phyloP scores from a whole-genome alignment of 768 basidiomycete genomes.

The Lepiota subincarnata region DNA sequence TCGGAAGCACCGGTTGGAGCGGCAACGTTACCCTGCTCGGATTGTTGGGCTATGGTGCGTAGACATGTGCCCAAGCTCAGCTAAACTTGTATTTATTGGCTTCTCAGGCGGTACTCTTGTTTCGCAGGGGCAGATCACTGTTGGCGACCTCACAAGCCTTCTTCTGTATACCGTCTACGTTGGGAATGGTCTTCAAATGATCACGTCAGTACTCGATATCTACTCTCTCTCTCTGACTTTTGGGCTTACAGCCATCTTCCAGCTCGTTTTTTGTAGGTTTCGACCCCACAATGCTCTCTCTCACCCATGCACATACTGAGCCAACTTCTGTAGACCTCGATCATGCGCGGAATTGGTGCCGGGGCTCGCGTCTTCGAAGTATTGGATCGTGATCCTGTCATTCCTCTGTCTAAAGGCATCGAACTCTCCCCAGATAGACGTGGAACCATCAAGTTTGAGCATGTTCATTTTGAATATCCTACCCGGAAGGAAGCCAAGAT shows the following conservation, averaged over 20 bases:
- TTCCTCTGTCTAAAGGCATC: slow-evolving; percentile 61
- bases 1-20: slow-evolving; percentile 87
- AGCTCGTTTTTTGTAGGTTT: slow-evolving; percentile 49
- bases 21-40: slow-evolving; percentile 90
- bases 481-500: slow-evolving; percentile 78
- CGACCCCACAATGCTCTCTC: slow-evolving; percentile 20
- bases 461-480: slow-evolving; percentile 87
- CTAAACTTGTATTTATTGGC: not conserved
- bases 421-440: slow-evolving; percentile 51
- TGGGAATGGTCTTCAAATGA: slow-evolving; percentile 73
- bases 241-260: slow-evolving; percentile 9
- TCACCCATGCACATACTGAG: not conserved
- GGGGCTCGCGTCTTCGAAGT: slow-evolving; percentile 93
- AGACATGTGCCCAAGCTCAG: not conserved
- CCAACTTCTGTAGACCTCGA: slow-evolving; percentile 59
- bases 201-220: slow-evolving; percentile 48
- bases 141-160: slow-evolving; percentile 87
- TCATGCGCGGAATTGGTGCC: slow-evolving; percentile 97
- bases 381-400: slow-evolving; percentile 73
- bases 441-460: slow-evolving; percentile 76
- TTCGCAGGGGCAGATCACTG: slow-evolving; percentile 80
- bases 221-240: slow-evolving; percentile 1
- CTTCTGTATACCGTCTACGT: slow-evolving; percentile 91
- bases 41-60: slow-evolving; percentile 84
- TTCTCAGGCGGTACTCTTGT: slow-evolving; percentile 83